phyloP scores from a whole-genome alignment of 257 asterid genomes.

The Nicotiana tabacum region DNA sequence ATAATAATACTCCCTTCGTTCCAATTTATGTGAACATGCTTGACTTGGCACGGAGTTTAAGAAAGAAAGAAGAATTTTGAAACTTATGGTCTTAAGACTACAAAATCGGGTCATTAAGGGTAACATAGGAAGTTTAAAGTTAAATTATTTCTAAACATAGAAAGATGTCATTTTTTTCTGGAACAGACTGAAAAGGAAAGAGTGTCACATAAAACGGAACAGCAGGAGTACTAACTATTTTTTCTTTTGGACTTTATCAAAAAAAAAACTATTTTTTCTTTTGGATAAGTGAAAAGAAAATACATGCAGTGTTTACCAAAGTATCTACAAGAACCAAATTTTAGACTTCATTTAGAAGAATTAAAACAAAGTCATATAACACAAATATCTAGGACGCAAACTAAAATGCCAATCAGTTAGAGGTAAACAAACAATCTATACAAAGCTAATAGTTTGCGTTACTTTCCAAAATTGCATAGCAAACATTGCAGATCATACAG shows the following conservation, averaged over 20 bases:
- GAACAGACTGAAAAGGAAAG: too few relatives aligned
- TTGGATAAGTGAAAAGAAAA: not conserved
- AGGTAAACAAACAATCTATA: not conserved
- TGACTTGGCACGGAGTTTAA: too few relatives aligned
- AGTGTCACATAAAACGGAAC: too few relatives aligned
- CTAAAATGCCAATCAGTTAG: not conserved
- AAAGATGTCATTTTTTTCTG: too few relatives aligned
- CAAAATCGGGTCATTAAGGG: too few relatives aligned
- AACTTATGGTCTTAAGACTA: too few relatives aligned
- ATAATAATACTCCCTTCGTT: too few relatives aligned
- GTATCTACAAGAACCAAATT: not conserved
- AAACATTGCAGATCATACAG: not conserved
- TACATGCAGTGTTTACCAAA: not conserved
- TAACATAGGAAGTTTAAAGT: too few relatives aligned
- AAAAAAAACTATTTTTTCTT: not conserved
- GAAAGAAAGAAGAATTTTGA: too few relatives aligned
- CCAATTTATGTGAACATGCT: too few relatives aligned
- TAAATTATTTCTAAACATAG: too few relatives aligned
- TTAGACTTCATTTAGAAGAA: not conserved
- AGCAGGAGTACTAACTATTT: too few relatives aligned
- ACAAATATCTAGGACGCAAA: not conserved
- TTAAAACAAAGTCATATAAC: not conserved
- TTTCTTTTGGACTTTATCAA: not conserved
- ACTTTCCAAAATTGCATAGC: not conserved
- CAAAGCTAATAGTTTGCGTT: not conserved